phyloP scores from a whole-genome alignment of 192 early-diverging fungal species.

The Blastocladiella britannica region DNA sequence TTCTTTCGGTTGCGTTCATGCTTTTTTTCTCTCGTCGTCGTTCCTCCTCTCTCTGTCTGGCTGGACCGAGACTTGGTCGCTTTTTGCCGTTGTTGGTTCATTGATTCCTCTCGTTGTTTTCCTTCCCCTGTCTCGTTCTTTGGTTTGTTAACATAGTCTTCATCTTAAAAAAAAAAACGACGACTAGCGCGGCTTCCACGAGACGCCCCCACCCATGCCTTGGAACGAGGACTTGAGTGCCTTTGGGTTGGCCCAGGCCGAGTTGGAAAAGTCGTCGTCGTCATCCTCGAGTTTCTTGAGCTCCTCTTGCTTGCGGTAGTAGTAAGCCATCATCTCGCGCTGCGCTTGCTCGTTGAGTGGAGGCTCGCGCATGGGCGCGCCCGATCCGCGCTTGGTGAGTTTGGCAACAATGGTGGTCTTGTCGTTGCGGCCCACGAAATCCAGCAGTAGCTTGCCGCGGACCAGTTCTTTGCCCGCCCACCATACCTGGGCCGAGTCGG shows the following conservation, averaged over 20 bases:
- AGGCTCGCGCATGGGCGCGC: constrained; percentile 28
- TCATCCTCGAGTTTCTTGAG: constrained; percentile 31
- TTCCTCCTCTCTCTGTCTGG: too few relatives aligned
- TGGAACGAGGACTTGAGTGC: constrained; percentile 22
- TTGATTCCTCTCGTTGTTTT: too few relatives aligned
- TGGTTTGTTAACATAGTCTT: too few relatives aligned
- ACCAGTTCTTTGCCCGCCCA: constrained; percentile 36
- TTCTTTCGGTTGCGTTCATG: too few relatives aligned
- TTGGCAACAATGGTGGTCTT: constrained; percentile 35
- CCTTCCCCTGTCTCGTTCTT: too few relatives aligned
- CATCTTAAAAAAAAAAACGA: too few relatives aligned
- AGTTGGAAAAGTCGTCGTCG: constrained; percentile 31
- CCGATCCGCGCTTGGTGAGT: constrained; percentile 26
- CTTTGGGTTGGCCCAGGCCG: constrained; percentile 35
- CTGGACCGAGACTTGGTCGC: too few relatives aligned
- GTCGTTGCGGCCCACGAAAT: constrained; percentile 35
- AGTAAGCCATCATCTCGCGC: constrained; percentile 39
- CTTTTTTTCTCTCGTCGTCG: too few relatives aligned
- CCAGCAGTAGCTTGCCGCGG: constrained; percentile 20
- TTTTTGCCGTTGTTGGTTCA: too few relatives aligned
- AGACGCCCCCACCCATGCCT: constrained; percentile 17
- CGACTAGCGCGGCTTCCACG: constrained; percentile 12
- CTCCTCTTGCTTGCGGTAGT: constrained; percentile 38
- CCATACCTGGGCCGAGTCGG: constrained; percentile 21
- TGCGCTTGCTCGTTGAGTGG: constrained; percentile 23